Base-by-base conservation (phyloP, 2,329 filamentous ascomycete species). In the Pseudogymnoascus sp. region DNA sequence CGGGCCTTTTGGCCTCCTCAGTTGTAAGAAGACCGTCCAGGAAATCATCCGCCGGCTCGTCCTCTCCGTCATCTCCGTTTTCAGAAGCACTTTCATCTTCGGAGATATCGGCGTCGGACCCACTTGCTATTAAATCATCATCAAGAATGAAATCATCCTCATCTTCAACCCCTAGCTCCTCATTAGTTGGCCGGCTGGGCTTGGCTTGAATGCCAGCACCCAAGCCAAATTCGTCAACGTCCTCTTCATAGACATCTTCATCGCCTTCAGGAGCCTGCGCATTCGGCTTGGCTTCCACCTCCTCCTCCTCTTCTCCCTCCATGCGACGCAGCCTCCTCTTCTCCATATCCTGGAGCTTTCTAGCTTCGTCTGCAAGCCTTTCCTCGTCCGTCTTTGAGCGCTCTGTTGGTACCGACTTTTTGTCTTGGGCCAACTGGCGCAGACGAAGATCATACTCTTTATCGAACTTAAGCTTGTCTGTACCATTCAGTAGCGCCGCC, bases 91-190 rank as follows among this genome's bases (percentile, higher is more conserved):
- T 78, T 21, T 80, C 79, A 19, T 79, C 79, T 51, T 69, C 69
- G 19, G 73, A 74, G 4, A 82, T 80, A 43, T 83, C 81, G 39
- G 80, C 82, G 6, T 80, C 80, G 16, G 82, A 77, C 5, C 90
- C 93, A 39, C 87, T 90, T 11, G 92, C 92, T 36, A 97, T 83
- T 14, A 98, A 81, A 72, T 96, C 89, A 67, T 95, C 90, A 65
- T 98, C 93, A 67, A 97, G 87, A 25, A 93, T 74, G 71, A 98
- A 98, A 70, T 97, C 92, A 70, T 98, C 93, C 73, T 98, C 93
- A 69, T 97, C 93, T 68, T 96, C 92, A 36, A 96, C 88, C 5
- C 87, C 90, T 16, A 92, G 75, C 65, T 88, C 83, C 10, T 83
- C 80, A 63, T 68, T 70, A 37, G 65, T 69, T 28, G 69, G 72